A percentile compares a stretch with the other conserved stretches of the same genome.
phyloP scores from a whole-genome alignment of 805 yeast species.

The Ogataea pilisensis region DNA sequence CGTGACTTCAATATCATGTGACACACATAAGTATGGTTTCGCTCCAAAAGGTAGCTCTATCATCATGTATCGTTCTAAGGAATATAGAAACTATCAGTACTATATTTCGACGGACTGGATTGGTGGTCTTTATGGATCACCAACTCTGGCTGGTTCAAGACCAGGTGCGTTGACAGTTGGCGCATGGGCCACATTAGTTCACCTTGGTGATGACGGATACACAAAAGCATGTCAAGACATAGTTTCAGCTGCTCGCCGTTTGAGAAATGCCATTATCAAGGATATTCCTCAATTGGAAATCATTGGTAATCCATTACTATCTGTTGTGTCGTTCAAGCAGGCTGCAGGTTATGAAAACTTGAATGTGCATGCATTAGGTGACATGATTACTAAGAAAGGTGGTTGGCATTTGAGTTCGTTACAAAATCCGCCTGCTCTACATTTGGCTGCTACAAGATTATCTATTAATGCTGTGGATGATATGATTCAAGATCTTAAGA shows the following conservation, averaged over 20 bases:
- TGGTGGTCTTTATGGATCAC: conserved; percentile 95
- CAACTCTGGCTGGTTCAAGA: conserved; percentile 93
- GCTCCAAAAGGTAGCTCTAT: conserved; percentile 96
- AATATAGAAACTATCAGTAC: conserved; percentile 76
- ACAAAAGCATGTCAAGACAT: conserved; percentile 60
- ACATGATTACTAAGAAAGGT: conserved; percentile 51
- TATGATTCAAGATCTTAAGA: conserved; percentile 49
- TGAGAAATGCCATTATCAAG: conserved; percentile 43
- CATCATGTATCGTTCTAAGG: conserved; percentile 75
- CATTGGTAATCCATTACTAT: conserved; percentile 80
- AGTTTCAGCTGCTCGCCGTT: conserved; percentile 55
- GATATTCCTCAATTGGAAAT: conserved; percentile 57
- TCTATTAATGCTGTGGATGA: conserved; percentile 59
- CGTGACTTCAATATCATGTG: conserved; percentile 98
- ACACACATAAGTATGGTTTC: conserved; percentile 98
- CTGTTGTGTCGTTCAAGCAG: conserved; percentile 72
- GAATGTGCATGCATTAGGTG: conserved; percentile 78
- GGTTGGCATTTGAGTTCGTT: conserved; percentile 91
- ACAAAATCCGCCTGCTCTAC: conserved; percentile 89
- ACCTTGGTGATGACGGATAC: conserved; percentile 84
- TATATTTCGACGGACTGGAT: conserved; percentile 81
- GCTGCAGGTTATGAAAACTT: conserved; percentile 38
- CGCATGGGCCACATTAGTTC: conserved; percentile 91
- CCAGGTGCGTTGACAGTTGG: conserved; percentile 98
- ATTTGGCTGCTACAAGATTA: conserved; percentile 79